These are phyloP conservation scores for Galerina sulciceps DNA, from an alignment of 768 basidiomycete genomes.

Conservation along the genomic window DNA sequence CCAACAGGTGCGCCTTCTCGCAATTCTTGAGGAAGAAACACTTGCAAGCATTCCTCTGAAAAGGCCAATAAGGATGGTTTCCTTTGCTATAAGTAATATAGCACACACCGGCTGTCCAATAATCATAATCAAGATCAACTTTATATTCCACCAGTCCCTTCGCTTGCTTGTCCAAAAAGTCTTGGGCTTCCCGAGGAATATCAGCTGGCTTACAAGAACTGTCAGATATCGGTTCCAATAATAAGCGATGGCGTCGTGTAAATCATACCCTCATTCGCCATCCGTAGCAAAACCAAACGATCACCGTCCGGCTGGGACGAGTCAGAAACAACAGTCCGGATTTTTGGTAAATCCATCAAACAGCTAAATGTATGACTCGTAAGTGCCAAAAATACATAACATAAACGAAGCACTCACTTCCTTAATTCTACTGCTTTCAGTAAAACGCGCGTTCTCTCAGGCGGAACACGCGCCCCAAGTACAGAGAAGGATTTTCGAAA, in stretches of 20 bases:
- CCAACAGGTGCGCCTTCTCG: conserved; percentile 82
- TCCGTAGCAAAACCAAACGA: conserved; percentile 71
- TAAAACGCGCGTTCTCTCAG: conserved; percentile 56
- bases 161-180: conserved; percentile 59
- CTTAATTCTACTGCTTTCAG: conserved; percentile 62
- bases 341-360: conserved; percentile 71
- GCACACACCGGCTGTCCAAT: conserved; percentile 81
- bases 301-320: conserved; percentile 48
- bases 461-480: conserved; percentile 67
- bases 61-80: not conserved
- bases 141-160: conserved; percentile 60
- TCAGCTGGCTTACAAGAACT: conserved; percentile 62
- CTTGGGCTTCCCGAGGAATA: conserved; percentile 56
- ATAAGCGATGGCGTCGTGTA: not conserved
- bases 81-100: not conserved
- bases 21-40: conserved; percentile 80
- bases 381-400: not conserved
- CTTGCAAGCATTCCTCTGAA: conserved; percentile 82
- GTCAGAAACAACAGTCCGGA: conserved; percentile 61
- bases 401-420: conserved; percentile 45
- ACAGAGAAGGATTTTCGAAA: conserved; percentile 73
- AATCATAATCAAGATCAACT: conserved; percentile 77
- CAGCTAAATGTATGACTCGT: conserved; percentile 39
- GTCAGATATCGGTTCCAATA: conserved; percentile 18
- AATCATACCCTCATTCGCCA: conserved; percentile 60